Base-by-base conservation (phyloP, 164 flowering plant genomes). In the Hamamelis virginiana region DNA sequence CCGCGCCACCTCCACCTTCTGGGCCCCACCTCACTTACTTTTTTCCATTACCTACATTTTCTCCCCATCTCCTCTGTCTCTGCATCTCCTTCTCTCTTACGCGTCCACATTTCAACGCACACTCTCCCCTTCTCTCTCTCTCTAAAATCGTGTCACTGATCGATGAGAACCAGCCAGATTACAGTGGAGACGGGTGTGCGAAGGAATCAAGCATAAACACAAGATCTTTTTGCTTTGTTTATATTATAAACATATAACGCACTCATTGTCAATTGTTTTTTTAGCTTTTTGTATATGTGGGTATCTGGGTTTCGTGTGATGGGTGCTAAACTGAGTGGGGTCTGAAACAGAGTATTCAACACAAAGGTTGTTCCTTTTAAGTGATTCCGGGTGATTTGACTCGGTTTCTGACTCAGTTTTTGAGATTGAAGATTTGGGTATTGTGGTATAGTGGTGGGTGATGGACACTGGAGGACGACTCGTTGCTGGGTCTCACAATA, bases 401-500 rank as follows among this genome's bases (percentile, higher is more conserved):
- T 50, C n/a, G 53, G 22, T 50, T 50, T 50, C 53, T 50, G 53
- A 14, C 19, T 50, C 16, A 6, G n/a, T 16, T 50, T 50, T 50
- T 16, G 4, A 16, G 38, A 61, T 69, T 64, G 68, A 19, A 19
- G 64, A 21, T 57, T 41, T 62, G 12, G 23, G 66, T 1, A 28
- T 19, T 25, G 56, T 27, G 63, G 41, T n/a, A 16, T 22, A 48
- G 38, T 10, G 16, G 56, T 4, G 16, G 56, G 74, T 38, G 71
- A 76, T 72, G 75, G 66, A 53, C 23, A 76, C 79, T 0, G 67
- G 70, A 26, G 79, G 79, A 14, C 70, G 79, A 51, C 79, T 76
- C 52, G 14, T 67, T 1, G 62, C 62, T 43, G 69, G 69, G 6
- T 66, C 69, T 28, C 60, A 66, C 48, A 47, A 61, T 64, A 72